Evolutionary conservation across 164 flowering plant species (phyloP).

Genomic region (Vitis rotundifolia): DNA sequence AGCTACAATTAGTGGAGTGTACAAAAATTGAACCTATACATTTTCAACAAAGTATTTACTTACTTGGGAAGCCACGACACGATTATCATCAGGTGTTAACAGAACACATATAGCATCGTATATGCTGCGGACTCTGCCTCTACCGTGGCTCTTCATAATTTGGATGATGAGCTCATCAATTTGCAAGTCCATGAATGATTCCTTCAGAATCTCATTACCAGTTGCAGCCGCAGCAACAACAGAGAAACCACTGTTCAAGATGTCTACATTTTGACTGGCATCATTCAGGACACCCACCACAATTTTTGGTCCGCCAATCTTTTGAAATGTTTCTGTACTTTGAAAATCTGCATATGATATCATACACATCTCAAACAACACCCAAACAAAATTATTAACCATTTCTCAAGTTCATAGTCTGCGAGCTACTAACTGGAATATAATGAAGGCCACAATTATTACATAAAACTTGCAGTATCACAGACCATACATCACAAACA

Average conservation of each 20-base stretch:
- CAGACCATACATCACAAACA: not conserved
- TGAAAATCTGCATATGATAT: slow-evolving; percentile 58
- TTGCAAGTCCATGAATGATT: slow-evolving; percentile 78
- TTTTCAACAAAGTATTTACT: slow-evolving; percentile 23
- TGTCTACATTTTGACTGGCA: slow-evolving; percentile 30
- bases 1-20: not conserved
- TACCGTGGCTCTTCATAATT: slow-evolving; percentile 36
- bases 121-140: slow-evolving; percentile 43
- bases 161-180: slow-evolving; percentile 71
- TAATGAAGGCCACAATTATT: not conserved
- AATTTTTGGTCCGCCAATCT: slow-evolving; percentile 53
- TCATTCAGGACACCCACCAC: slow-evolving; percentile 50
- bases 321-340: slow-evolving; percentile 62
- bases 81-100: slow-evolving; percentile 85
- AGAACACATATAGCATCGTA: slow-evolving; percentile 79
- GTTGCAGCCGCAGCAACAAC: slow-evolving; percentile 89
- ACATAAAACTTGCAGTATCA: no score
- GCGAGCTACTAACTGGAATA: not conserved
- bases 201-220: slow-evolving; percentile 87
- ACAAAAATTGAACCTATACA: not conserved
- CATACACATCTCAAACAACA: not conserved
- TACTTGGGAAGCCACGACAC: slow-evolving; percentile 96
- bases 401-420: not conserved
- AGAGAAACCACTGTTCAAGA: slow-evolving; percentile 62
- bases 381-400: not conserved